Evolutionary conservation across 371 early-diverging fungal species (phyloP), one percentile per base, ranked within the genome.

Genomic region (Coemansia sp.): DNA sequence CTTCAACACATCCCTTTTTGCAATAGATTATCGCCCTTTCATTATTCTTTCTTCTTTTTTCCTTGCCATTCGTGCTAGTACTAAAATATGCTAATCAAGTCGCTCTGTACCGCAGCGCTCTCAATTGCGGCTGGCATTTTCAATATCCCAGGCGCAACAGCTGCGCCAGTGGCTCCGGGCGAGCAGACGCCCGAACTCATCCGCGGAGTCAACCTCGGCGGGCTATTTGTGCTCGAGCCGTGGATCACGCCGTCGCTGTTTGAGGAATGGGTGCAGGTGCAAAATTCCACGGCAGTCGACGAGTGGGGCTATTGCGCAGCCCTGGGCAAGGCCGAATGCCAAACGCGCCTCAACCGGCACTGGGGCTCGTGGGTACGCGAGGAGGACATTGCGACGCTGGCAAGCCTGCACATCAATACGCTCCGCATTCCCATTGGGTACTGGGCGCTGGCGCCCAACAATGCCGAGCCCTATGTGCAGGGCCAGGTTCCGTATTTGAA

Each of bases 401-500:
- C 85, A 2, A 67, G 80, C 34, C 79, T 84, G 75, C 84, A 87
- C 2, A 78, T 91, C 56, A 89, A 90, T 64, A 88, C 87, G 38
- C 80, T 91, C 5, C 87, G 91, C 10, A 88, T 91, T 47, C 91
- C 91, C 0, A 71, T 86, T 3, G 90, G 89, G 0, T 88, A 88
- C 75, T 90, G 91, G 91, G 87, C 91, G 0, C 56, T 91, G 45
- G 84, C 82, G 11, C 55, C 80, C 9, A 59, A 61, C 26, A 9
- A 33, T n/a, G 61, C 71, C 30, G 84, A 83, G 54, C 90, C 90
- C 0, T 91, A 80, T 66, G 86, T 88, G 0, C 63, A 69, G 43
- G 76, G 76, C 11, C 76, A 76, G 52, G 55, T 83, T 68, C 80
- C 69, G 14, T 85, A 81, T 53, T 66, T 85, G 54, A 67, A 80